Conservation (phyloP, 2,329 filamentous ascomycete genomes). For the Juglanconis sp. region DNA sequence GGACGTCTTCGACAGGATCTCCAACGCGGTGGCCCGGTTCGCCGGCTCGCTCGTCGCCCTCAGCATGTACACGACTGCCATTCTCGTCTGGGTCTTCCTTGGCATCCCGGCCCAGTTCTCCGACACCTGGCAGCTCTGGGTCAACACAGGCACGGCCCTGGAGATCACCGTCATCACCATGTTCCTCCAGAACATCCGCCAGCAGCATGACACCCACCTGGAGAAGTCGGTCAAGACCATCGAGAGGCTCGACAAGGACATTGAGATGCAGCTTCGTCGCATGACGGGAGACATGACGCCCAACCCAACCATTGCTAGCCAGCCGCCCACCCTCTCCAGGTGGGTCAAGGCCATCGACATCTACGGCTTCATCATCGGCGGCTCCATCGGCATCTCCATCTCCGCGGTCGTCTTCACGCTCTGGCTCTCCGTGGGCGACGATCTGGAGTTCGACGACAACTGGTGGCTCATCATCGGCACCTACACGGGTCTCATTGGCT, state of each 20-base stretch:
- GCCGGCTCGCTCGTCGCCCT: constrained; percentile 31
- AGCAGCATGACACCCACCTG: constrained; percentile 32
- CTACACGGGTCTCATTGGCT: constrained; percentile 43
- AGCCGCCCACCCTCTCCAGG: constrained; percentile 28
- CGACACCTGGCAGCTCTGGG: constrained; percentile 37
- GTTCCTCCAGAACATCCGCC: constrained; percentile 37
- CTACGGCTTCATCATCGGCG: constrained; percentile 41
- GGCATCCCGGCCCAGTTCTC: constrained; percentile 28
- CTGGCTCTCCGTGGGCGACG: constrained; percentile 37
- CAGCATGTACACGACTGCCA: constrained; percentile 33
- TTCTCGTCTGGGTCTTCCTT: constrained; percentile 32
- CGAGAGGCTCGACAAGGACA: constrained; percentile 31
- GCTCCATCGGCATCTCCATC: constrained; percentile 36
- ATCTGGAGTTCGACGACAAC: constrained; percentile 37
- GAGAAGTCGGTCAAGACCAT: constrained; percentile 30
- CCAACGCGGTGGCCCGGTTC: constrained; percentile 23
- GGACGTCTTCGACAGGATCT: constrained; percentile 28
- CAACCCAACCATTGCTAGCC: constrained; percentile 31
- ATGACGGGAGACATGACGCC: constrained; percentile 31
- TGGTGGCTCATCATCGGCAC: constrained; percentile 48
- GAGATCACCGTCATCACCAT: constrained; percentile 37
- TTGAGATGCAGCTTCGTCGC: constrained; percentile 32
- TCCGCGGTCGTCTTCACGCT: constrained; percentile 32
- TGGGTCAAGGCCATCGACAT: constrained; percentile 38
- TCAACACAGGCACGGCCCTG: constrained; percentile 42